Evolutionary conservation across 2,329 filamentous ascomycete genomes (phyloP).

Genomic region (Colletotrichum sp.): DNA sequence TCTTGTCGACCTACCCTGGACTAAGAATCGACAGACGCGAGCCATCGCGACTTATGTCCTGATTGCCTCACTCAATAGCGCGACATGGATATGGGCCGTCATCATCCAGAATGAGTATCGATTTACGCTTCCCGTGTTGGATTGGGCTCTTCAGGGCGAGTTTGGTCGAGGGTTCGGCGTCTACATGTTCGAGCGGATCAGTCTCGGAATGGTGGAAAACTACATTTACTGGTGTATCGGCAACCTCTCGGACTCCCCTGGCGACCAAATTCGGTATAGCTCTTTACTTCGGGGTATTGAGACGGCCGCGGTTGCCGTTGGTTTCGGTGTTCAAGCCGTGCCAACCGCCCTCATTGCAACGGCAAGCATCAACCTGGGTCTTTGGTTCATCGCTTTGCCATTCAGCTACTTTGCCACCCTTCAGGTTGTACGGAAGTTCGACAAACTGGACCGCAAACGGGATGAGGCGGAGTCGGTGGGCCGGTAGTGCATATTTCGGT

Average conservation of each 20-base stretch:
- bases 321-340: conserved; percentile 49
- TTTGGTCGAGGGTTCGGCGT: conserved; percentile 48
- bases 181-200: conserved; percentile 44
- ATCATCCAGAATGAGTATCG: conserved; percentile 51
- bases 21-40: conserved; percentile 40
- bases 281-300: conserved; percentile 47
- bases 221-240: conserved; percentile 53
- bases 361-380: conserved; percentile 43
- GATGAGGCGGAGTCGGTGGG: not conserved
- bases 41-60: conserved; percentile 43
- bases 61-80: conserved; percentile 45
- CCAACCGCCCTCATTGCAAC: conserved; percentile 46
- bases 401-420: conserved; percentile 49
- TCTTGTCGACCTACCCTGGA: conserved; percentile 42
- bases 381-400: conserved; percentile 46
- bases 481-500: not conserved
- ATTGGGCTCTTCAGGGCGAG: conserved; percentile 43
- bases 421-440: conserved; percentile 44
- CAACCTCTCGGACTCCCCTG: conserved; percentile 47
- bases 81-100: conserved; percentile 52
- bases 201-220: conserved; percentile 44
- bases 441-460: conserved; percentile 32
- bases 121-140: conserved; percentile 42
- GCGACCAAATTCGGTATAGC: conserved; percentile 48
- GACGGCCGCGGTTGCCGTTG: conserved; percentile 44